These are phyloP conservation scores for Zalaria obscura DNA, from an alignment of 2,329 filamentous ascomycete species.

Conservation along the genomic window DNA sequence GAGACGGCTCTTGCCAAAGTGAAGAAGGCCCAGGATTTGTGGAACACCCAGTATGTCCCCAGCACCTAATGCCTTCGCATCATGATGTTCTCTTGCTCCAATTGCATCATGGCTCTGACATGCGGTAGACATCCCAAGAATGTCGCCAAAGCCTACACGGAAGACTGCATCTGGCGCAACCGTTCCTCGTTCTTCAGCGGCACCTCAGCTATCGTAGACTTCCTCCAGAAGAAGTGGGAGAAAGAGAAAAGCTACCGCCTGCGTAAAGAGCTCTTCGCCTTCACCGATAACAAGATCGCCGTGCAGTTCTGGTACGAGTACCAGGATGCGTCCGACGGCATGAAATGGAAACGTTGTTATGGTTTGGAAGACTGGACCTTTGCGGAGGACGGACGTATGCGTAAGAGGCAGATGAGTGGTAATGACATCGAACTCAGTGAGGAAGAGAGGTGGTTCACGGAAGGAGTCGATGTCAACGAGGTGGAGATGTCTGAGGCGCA, in stretches of 20 bases:
- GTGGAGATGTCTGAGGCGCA: slow-evolving; percentile 54
- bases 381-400: slow-evolving; percentile 53
- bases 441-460: slow-evolving; percentile 53
- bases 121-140: slow-evolving; percentile 43
- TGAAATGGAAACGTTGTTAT: slow-evolving; percentile 76
- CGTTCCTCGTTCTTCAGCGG: slow-evolving; percentile 55
- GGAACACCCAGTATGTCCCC: slow-evolving; percentile 54
- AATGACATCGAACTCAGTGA: slow-evolving; percentile 47
- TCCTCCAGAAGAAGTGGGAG: slow-evolving; percentile 61
- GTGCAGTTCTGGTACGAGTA: slow-evolving; percentile 90
- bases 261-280: slow-evolving; percentile 74
- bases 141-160: slow-evolving; percentile 61
- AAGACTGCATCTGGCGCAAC: slow-evolving; percentile 70
- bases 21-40: slow-evolving; percentile 68
- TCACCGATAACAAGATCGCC: slow-evolving; percentile 60
- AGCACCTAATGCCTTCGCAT: no score
- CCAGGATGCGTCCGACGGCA: slow-evolving; percentile 46
- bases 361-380: slow-evolving; percentile 74
- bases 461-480: slow-evolving; percentile 53
- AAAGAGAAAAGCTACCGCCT: slow-evolving; percentile 58
- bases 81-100: not conserved
- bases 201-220: slow-evolving; percentile 50
- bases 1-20: slow-evolving; percentile 63
- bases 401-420: slow-evolving; percentile 60
- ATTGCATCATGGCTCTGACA: not conserved